phyloP scores from a whole-genome alignment of 768 basidiomycete genomes.

The Lactarius indigo region DNA sequence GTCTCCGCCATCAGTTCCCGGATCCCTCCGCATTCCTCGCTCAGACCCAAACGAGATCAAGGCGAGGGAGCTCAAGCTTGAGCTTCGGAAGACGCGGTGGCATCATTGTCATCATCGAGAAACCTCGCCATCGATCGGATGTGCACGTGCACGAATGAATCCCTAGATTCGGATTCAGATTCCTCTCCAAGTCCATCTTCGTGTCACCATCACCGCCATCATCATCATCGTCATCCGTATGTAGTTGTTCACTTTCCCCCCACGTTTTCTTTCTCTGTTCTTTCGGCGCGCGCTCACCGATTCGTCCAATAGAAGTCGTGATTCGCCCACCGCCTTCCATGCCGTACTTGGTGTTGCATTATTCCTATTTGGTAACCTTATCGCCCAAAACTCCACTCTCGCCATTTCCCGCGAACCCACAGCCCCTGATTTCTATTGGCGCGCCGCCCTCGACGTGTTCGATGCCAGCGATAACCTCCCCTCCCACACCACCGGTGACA shows the following conservation, averaged over 20 bases:
- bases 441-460: constrained; percentile 67
- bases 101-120: not conserved
- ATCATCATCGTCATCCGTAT: not conserved
- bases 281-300: not conserved
- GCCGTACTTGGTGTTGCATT: constrained; percentile 60
- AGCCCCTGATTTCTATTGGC: constrained; percentile 53
- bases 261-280: not conserved
- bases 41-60: not conserved
- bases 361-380: constrained; percentile 59
- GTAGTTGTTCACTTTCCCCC: not conserved
- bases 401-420: constrained; percentile 54
- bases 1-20: constrained; percentile 50
- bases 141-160: not conserved
- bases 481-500: constrained; percentile 32
- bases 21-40: constrained; percentile 53
- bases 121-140: not conserved
- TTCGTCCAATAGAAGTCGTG: constrained; percentile 28
- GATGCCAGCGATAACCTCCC: constrained; percentile 65
- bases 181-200: not conserved
- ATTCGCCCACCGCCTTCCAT: constrained; percentile 64
- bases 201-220: not conserved
- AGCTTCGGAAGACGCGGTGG: not conserved
- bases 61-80: not conserved
- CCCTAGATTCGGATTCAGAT: not conserved
- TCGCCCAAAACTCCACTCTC: constrained; percentile 49